Evolutionary conservation across 2,329 filamentous ascomycete genomes (phyloP), one percentile per base, ranked within the genome.

Genomic region (Calycina herbarum): DNA sequence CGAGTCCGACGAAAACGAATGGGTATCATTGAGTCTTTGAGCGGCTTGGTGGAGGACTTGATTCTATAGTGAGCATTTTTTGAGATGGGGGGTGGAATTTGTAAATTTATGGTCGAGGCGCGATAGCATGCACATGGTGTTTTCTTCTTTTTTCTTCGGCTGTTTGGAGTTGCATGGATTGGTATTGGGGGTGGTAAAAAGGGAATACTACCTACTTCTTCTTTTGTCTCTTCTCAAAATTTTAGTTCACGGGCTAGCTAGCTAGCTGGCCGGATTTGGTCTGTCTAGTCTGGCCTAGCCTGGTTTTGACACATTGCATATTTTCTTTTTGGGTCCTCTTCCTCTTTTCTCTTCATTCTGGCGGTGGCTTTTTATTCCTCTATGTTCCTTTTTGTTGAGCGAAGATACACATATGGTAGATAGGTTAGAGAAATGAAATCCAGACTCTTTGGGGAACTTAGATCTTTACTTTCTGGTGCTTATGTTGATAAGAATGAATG

Each of bases 11-110:
- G 1, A 67, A 67, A 35, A 33, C 35, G 57, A 67, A 64, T 57
- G 65, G 59, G 10, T 54, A 59, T 57, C 62, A 67, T 60, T 66
- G 42, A 66, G 24, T 15, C 27, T n/a, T n/a, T n/a, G 17, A 29
- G 4, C 27, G 17, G 2, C 42, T 45, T 45, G 17, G 20, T n/a
- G 17, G 42, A 45, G 17, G 42, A 7, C 27, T n/a, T 17, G 6
- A 5, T 5, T 24, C n/a, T 51, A 7, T 24, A 27, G 45, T 24
- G 20, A 24, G n/a, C n/a, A 11, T 51, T 15, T 51, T 24, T 24
- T 38, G 35, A 38, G 35, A 15, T 8, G 7, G 10, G 45, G 45
- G 6, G 11, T 13, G 45, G n/a, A 51, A 51, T 27, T 51, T 51
- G 45, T 51, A 51, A 8, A 51, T 51, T 27, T 51, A 51, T 51